Evolutionary conservation across 805 yeast species (phyloP).

Genomic region (Cyberlindnera xylosilytica): DNA sequence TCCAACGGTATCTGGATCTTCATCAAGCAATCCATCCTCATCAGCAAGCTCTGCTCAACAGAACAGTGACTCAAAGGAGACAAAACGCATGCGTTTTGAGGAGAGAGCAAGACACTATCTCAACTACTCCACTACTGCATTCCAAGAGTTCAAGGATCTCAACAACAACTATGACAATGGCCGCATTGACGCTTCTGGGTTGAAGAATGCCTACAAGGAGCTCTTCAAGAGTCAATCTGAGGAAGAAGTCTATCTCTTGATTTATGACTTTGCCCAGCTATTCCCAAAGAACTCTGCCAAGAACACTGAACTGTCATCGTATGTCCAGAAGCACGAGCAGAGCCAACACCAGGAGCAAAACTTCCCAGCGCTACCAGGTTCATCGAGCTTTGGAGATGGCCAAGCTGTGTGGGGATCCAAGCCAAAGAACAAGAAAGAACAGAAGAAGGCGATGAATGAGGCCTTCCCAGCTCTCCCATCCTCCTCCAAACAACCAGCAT

Average conservation of each 20-base stretch:
- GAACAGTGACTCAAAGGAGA: slow-evolving; percentile 37
- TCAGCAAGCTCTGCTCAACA: slow-evolving; percentile 7
- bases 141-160: slow-evolving; percentile 45
- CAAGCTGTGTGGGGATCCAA: slow-evolving; percentile 19
- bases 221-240: slow-evolving; percentile 41
- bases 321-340: slow-evolving; percentile 28
- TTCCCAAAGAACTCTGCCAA: slow-evolving; percentile 46
- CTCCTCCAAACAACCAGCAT: slow-evolving; percentile 8
- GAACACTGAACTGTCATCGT: slow-evolving; percentile 34
- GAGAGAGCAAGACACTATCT: slow-evolving; percentile 84
- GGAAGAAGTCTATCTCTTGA: slow-evolving; percentile 53
- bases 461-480: slow-evolving; percentile 33
- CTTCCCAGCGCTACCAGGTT: slow-evolving; percentile 49
- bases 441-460: slow-evolving; percentile 12
- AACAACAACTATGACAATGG: slow-evolving; percentile 47
- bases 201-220: slow-evolving; percentile 43
- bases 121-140: slow-evolving; percentile 45
- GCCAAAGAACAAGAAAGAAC: slow-evolving; percentile 19
- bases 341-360: slow-evolving; percentile 31
- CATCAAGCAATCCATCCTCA: not conserved
- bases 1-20: not conserved
- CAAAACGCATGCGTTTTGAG: slow-evolving; percentile 62
- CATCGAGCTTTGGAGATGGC: slow-evolving; percentile 13
- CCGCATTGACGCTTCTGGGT: slow-evolving; percentile 43
- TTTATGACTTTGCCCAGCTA: slow-evolving; percentile 60